Percentiles rank a stretch among this genome's conserved stretches.
These are phyloP conservation scores for Geranium incanum DNA, from an alignment of 441 rosid species.

Conservation along the genomic window DNA sequence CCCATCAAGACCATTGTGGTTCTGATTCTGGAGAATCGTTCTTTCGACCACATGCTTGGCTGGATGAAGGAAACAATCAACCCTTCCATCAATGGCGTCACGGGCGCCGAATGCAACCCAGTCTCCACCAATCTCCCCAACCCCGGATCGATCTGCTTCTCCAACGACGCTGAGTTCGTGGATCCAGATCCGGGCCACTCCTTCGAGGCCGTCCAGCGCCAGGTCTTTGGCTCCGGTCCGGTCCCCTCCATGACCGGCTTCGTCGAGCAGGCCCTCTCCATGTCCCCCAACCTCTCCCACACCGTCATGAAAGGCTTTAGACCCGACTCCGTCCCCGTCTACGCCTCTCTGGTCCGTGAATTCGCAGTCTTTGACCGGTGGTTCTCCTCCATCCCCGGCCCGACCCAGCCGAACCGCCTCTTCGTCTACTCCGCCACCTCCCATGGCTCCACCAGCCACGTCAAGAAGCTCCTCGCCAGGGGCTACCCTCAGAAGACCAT, in stretches of 20 bases:
- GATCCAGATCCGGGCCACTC: slow-evolving; percentile 99
- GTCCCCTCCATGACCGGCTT: slow-evolving; percentile 85
- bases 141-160: slow-evolving; percentile 55
- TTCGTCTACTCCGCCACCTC: slow-evolving; percentile 90
- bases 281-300: slow-evolving; percentile 61
- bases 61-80: slow-evolving; percentile 86
- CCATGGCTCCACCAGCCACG: slow-evolving; percentile 86
- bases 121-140: slow-evolving; percentile 36
- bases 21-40: slow-evolving; percentile 82
- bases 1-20: slow-evolving; percentile 83
- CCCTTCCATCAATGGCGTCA: slow-evolving; percentile 70
- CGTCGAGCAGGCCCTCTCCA: slow-evolving; percentile 71
- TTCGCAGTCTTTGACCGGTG: slow-evolving; percentile 88
- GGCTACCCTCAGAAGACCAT: slow-evolving; percentile 91
- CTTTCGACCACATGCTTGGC: slow-evolving; percentile 77
- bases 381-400: slow-evolving; percentile 95
- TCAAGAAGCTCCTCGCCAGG: slow-evolving; percentile 57
- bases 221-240: slow-evolving; percentile 62
- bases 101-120: slow-evolving; percentile 80
- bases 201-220: slow-evolving; percentile 71
- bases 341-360: slow-evolving; percentile 50
- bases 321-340: slow-evolving; percentile 71
- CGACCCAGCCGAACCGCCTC: slow-evolving; percentile 88
- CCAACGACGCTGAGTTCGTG: slow-evolving; percentile 77
- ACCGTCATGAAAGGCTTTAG: slow-evolving; percentile 80